Conservation (phyloP, 352 stramenopile species). For the Thraustochytrium sp. region DNA sequence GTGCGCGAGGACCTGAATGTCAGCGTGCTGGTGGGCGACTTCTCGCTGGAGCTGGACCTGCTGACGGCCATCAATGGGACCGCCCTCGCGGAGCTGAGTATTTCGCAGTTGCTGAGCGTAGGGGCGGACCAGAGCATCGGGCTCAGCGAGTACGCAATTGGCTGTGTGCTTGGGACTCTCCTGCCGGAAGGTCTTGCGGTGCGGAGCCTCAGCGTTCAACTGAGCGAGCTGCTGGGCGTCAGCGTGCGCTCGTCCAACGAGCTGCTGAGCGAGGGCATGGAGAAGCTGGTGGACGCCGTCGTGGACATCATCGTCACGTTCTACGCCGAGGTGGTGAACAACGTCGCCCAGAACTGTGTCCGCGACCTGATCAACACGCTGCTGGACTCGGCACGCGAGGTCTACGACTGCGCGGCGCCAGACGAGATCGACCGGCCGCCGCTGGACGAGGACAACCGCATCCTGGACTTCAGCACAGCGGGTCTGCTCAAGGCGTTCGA, state of each 20-base stretch:
- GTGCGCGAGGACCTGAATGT: constrained; percentile 11
- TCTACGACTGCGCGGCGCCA: not conserved
- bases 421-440: not conserved
- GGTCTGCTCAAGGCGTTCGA: not conserved
- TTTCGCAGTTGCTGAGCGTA: not conserved
- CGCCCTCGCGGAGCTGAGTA: not conserved
- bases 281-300: constrained; percentile 7
- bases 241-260: not conserved
- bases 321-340: not conserved
- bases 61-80: not conserved
- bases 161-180: not conserved
- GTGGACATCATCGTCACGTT: not conserved
- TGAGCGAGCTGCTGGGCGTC: not conserved
- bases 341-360: constrained; percentile 13
- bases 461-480: not conserved
- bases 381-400: not conserved
- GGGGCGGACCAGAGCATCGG: not conserved
- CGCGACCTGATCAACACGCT: not conserved
- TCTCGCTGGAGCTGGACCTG: not conserved
- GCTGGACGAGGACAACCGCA: not conserved
- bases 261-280: not conserved
- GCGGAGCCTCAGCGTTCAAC: not conserved
- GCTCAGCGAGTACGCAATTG: not conserved
- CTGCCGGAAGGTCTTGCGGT: not conserved
- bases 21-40: not conserved